These are phyloP conservation scores for Naganishia friedmannii DNA, from an alignment of 768 basidiomycete species.

Conservation along the genomic window DNA sequence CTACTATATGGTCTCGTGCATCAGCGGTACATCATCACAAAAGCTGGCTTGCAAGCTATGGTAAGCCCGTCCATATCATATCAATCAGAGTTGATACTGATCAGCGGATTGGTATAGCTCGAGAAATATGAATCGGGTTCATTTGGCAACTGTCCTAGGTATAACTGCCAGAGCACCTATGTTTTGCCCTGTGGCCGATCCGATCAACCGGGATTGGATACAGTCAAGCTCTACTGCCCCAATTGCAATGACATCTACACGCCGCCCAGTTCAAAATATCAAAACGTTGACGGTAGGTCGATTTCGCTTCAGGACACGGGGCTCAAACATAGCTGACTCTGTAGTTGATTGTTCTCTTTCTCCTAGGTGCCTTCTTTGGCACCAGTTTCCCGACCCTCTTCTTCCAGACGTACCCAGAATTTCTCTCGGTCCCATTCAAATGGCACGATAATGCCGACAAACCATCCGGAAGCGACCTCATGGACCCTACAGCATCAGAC, in stretches of 20 bases:
- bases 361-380: constrained; percentile 91
- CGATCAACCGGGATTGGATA: constrained; percentile 92
- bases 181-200: constrained; percentile 93
- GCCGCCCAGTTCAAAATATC: constrained; percentile 91
- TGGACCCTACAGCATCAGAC: constrained; percentile 16
- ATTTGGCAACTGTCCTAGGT: constrained; percentile 92
- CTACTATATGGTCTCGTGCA: constrained; percentile 96
- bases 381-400: constrained; percentile 98
- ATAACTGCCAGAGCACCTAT: constrained; percentile 82
- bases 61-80: constrained; percentile 54
- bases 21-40: constrained; percentile 93
- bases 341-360: background rate
- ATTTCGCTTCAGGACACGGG: background rate
- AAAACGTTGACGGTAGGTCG: constrained; percentile 83
- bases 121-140: constrained; percentile 91
- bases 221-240: constrained; percentile 95
- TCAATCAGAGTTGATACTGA: background rate
- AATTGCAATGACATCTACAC: constrained; percentile 97
- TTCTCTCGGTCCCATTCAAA: constrained; percentile 89
- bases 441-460: constrained; percentile 37
- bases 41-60: constrained; percentile 91
- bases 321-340: background rate
- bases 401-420: constrained; percentile 94
- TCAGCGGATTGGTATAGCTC: constrained; percentile 58
- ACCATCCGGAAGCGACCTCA: constrained; percentile 54